Conservation (phyloP, 1,284 basidiomycete species). For the Uromyces viciae-fabae region DNA sequence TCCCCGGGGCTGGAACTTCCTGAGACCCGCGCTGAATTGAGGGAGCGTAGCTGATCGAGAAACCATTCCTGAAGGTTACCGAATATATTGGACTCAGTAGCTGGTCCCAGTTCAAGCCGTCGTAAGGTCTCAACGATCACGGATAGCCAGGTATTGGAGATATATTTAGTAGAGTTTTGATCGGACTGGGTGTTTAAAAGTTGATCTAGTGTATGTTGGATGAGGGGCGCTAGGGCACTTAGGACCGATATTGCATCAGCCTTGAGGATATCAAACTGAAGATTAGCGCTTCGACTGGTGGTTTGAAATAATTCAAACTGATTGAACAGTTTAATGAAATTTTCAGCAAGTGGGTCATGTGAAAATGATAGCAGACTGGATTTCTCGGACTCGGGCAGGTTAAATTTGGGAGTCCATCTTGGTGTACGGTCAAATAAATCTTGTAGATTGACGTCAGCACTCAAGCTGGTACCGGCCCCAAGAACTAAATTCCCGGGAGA, state of each 20-base stretch:
- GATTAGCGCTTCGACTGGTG: slow-evolving; percentile 18
- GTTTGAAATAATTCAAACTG: slow-evolving; percentile 33
- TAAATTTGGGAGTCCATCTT: slow-evolving; percentile 8
- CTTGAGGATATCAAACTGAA: slow-evolving; percentile 26
- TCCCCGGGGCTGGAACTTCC: not conserved
- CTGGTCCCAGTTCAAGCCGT: slow-evolving; percentile 9
- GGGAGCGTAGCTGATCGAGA: slow-evolving; percentile 18
- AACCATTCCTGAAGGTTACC: slow-evolving; percentile 35
- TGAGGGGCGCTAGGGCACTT: slow-evolving; percentile 35
- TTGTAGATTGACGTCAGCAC: not conserved
- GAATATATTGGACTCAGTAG: slow-evolving; percentile 16
- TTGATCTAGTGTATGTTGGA: slow-evolving; percentile 9
- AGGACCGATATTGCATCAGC: slow-evolving; percentile 28
- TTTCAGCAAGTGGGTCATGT: not conserved
- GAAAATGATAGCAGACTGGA: not conserved
- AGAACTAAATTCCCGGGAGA: slow-evolving; percentile 8
- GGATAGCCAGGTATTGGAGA: slow-evolving; percentile 17
- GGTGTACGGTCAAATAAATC: slow-evolving; percentile 23
- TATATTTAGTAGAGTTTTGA: not conserved
- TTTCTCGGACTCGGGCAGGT: not conserved
- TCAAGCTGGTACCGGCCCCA: not conserved
- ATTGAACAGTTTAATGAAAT: slow-evolving; percentile 31
- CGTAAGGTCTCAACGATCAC: slow-evolving; percentile 34
- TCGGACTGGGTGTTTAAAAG: not conserved
- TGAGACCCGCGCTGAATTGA: not conserved